Evolutionary conservation across 139 green algal species (phyloP), one percentile per base, ranked within the genome.

Genomic region (Choricystis sp.): DNA sequence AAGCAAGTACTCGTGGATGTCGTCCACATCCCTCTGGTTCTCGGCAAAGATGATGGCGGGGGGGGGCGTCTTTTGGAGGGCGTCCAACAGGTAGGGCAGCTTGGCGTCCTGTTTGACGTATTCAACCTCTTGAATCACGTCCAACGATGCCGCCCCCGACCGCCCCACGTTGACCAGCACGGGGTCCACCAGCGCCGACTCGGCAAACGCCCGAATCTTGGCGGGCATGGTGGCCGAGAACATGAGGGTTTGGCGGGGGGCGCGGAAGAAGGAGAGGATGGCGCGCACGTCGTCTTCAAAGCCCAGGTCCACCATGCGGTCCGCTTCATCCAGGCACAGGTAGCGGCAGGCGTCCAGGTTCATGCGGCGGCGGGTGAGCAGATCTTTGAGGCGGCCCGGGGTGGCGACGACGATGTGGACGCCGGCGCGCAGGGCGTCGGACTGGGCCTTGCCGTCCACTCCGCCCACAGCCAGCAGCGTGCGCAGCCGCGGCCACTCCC

Each of bases 31-130:
- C 2, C 67, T 69, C 81, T 96, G 97, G 83, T 96, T 96, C 79
- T 97, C 91, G 14, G 87, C 90, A 80, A 99, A 99, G 14, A 98
- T 78, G 2, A 99, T 80, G 63, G 97, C 92, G 0, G 93, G 93
- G 9, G 93, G 93, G 3, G 93, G 79, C 24, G 93, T 97, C 79
- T 99, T 99, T 78, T 97, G 91, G 63, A 99, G 74, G 75, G 85
- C 94, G 72, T 96, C 86, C 25, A 96, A 83, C 70, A 99, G 79
- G 79, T 95, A 92, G 23, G 79, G 71, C 60, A 98, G 84, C 81
- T 96, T 96, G 59, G 81, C 83, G 72, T 97, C 94, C 69, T 94
- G 79, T 77, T 98, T 98, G 9, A 99, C 93, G 62, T 97, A 99
- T 78, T 99, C 93, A 55, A 99, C 89, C 79, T 98, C 91, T 82